These are phyloP conservation scores for Zasmidium citrigriseum DNA, from an alignment of 2,329 filamentous ascomycete species.

Conservation along the genomic window DNA sequence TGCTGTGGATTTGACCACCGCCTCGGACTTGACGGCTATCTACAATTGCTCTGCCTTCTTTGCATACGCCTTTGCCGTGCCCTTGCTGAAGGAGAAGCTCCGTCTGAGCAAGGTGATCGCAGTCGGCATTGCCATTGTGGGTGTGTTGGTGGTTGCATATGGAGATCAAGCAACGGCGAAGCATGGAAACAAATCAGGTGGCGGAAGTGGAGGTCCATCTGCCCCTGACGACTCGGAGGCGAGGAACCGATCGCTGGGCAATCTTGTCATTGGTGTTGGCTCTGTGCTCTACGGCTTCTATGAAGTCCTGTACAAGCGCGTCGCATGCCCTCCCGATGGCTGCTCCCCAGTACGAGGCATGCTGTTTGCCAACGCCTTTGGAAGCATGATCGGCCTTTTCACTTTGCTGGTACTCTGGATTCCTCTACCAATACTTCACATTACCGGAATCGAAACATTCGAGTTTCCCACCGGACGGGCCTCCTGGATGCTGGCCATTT, in stretches of 20 bases:
- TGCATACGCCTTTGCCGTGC: slow-evolving; percentile 94
- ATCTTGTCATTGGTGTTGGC: slow-evolving; percentile 87
- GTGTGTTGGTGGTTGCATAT: slow-evolving; percentile 94
- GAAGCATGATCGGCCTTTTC: slow-evolving; percentile 81
- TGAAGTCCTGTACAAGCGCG: slow-evolving; percentile 93
- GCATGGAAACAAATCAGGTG: slow-evolving; percentile 57
- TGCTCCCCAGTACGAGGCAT: slow-evolving; percentile 83
- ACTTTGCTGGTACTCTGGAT: slow-evolving; percentile 89
- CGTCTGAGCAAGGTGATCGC: slow-evolving; percentile 82
- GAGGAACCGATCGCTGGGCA: slow-evolving; percentile 74
- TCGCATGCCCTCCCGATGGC: slow-evolving; percentile 89
- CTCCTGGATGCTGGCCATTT: slow-evolving; percentile 76
- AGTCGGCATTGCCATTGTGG: slow-evolving; percentile 81
- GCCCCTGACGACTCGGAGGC: slow-evolving; percentile 55
- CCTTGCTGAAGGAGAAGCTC: slow-evolving; percentile 80
- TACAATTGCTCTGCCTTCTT: slow-evolving; percentile 99
- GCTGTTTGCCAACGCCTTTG: slow-evolving; percentile 93
- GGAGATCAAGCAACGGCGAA: slow-evolving; percentile 64
- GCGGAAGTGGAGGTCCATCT: slow-evolving; percentile 51
- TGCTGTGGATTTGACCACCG: slow-evolving; percentile 88
- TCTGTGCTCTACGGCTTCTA: slow-evolving; percentile 95
- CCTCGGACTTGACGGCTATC: slow-evolving; percentile 92
- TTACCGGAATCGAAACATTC: slow-evolving; percentile 77
- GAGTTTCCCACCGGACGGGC: slow-evolving; percentile 76
- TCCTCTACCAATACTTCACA: slow-evolving; percentile 80